Conservation (phyloP, 2,329 filamentous ascomycete species). For the Fusarium siculi region DNA sequence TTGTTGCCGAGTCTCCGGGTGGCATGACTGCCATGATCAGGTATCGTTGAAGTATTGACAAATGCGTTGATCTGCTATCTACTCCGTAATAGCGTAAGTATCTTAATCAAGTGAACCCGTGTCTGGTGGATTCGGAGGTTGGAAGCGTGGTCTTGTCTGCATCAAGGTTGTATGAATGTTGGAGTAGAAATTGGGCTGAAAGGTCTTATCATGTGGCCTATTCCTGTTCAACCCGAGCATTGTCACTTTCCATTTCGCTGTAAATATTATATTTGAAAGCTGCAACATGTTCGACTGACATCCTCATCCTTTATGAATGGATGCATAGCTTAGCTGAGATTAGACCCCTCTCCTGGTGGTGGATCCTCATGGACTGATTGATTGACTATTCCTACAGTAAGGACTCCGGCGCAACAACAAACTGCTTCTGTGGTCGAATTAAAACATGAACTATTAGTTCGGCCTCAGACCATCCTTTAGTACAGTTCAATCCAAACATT, state of each 20-base stretch:
- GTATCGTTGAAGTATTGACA: no score
- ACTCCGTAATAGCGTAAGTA: not conserved
- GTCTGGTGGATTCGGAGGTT: not conserved
- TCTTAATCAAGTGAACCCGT: not conserved
- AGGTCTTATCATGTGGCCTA: not conserved
- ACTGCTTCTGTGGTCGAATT: not conserved
- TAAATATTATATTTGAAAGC: not conserved
- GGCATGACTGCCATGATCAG: constrained; percentile 16
- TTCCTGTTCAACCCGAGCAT: not conserved
- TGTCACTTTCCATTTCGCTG: not conserved
- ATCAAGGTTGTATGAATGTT: not conserved
- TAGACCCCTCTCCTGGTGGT: not conserved
- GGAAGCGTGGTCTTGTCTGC: not conserved
- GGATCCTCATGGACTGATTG: not conserved
- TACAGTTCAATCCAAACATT: not conserved
- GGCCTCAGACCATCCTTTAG: not conserved
- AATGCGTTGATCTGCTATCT: not conserved
- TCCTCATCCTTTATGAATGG: not conserved
- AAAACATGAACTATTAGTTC: not conserved
- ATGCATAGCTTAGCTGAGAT: not conserved
- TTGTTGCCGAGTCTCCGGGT: constrained; percentile 9
- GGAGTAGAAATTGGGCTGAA: not conserved
- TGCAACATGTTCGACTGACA: not conserved
- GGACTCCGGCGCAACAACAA: not conserved
- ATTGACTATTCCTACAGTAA: not conserved